Base-by-base conservation (phyloP, 192 early-diverging fungal genomes). In the Spizellomyces punctatus region DNA sequence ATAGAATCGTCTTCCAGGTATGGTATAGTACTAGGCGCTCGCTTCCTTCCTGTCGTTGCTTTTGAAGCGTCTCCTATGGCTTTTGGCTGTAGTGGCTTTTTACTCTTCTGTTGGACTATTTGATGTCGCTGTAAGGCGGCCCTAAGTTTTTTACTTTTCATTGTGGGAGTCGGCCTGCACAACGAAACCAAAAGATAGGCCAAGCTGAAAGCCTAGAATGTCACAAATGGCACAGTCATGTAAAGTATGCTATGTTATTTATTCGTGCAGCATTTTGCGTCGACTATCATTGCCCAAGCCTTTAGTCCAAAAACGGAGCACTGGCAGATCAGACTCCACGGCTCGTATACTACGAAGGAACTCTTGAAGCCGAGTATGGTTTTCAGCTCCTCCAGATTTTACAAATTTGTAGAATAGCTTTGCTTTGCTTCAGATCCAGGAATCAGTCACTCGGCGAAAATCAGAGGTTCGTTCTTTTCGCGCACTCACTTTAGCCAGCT, bases 1-100 rank as follows among this genome's bases (percentile, higher is more conserved):
- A 95, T 89, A 12, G 71, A 75, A 73, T 94, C 86, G 14, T 78
- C 61, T 16, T 74, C 69, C 8, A 66, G 73, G 77, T 88, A 92
- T 5, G 87, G 88, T 42, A 76, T 77, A 19, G 50, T 54, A 2
- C 14, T 54, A 0, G 50, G 50, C 12, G 50, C 50, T 19, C 17
- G 12, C 17, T 54, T 54, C 17, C 50, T 12, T 54, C 17, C 17
- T 54, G 50, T 36, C 27, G 27, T 36, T 36, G 27, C 3, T 36
- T 36, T 36, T 3, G 27, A 3, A 36, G 27, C 27, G 27, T 36
- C 27, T 36, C 27, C 27, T 36, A 36, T 36, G 27, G 27, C 27
- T 36, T 36, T 36, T 36, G 27, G 27, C 3, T 36, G 27, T 36
- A 36, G 27, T 36, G 27, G 27, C 27, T 36, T 36, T 36, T 36